phyloP scores from a whole-genome alignment of 2,329 filamentous ascomycete species.

The Paraphoma chrysanthemicola region DNA sequence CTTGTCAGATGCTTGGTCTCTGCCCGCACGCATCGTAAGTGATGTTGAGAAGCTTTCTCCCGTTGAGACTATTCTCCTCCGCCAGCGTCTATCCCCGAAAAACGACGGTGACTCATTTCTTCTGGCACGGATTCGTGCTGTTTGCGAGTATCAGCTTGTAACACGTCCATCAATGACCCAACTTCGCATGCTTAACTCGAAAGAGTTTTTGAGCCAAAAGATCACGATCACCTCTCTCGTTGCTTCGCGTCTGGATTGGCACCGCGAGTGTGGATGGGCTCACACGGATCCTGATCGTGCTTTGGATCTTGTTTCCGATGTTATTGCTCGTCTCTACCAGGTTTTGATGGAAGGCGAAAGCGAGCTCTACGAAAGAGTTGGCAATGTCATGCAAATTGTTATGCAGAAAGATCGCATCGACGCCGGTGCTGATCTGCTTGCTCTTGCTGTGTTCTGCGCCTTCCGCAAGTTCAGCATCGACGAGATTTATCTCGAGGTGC shows the following conservation, averaged over 20 bases:
- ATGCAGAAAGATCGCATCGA: conserved; percentile 9
- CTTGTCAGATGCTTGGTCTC: background rate
- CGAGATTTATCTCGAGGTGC: conserved; percentile 65
- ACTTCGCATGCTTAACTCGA: conserved; percentile 14
- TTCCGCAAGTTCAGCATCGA: conserved; percentile 62
- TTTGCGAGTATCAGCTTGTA: conserved; percentile 17
- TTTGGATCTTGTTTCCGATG: conserved; percentile 2
- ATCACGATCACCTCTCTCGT: conserved; percentile 7
- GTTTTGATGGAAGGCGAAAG: conserved; percentile 11
- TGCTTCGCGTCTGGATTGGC: background rate
- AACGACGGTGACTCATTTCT: conserved; percentile 15
- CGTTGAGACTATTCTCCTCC: conserved; percentile 21
- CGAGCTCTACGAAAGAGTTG: conserved; percentile 13
- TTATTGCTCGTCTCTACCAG: conserved; percentile 1
- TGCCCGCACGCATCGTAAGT: conserved; percentile 16
- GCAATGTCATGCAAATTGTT: conserved; percentile 8
- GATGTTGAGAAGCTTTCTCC: conserved; percentile 23
- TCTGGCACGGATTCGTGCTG: conserved; percentile 7
- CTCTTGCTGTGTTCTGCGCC: conserved; percentile 61
- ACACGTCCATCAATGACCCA: conserved; percentile 17
- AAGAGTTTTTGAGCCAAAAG: conserved; percentile 16
- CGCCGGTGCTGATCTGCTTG: conserved; percentile 56
- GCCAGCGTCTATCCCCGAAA: conserved; percentile 17
- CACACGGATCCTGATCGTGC: background rate
- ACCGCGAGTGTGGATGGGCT: background rate